Evolutionary conservation across 768 basidiomycete genomes (phyloP), one percentile per base, ranked within the genome.

Genomic region (Auricularia heimuer): DNA sequence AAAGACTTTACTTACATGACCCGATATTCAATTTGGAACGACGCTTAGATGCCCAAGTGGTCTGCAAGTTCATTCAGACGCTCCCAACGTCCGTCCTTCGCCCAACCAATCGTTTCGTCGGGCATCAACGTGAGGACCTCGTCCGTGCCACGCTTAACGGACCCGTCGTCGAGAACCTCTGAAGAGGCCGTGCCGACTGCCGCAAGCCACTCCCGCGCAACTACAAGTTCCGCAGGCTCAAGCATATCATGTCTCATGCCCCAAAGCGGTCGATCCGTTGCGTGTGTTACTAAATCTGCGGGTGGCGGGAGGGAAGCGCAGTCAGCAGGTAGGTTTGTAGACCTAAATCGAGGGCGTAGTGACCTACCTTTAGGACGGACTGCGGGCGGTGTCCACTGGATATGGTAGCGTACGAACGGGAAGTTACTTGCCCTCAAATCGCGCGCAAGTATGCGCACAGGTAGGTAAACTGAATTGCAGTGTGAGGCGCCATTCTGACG

Each of bases 261-360:
- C 84, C 88, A 91, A 16, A 90, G 62, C 34, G 75, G 66, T 4
- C 85, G 78, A 68, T 92, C 90, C 7, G 82, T 82, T 4, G 76
- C 87, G 68, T 92, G 90, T 0, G 88, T 89, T 4, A 90, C 85
- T 63, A 85, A 83, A 1, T 86, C 87, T 89, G 63, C 29, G 29
- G 29, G 29, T 29, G 29, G 29, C 29, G 29, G 29, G 29, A 29
- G 29, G 29, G 29, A 29, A 29, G 29, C 29, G 29, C 29, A 29
- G 29, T 29, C 29, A 29, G 29, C 29, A 29, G 29, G 2, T 29
- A 3, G 29, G 29, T 29, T 29, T 29, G 29, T 29, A 29, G 29
- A 29, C 29, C 29, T 29, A 29, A 29, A 29, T 29, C 29, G 29
- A 29, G 29, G 29, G 29, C 29, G 29, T 12, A 42, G 51, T 45